phyloP scores from a whole-genome alignment of 2,329 filamentous ascomycete species.

The Tothia fuscella region DNA sequence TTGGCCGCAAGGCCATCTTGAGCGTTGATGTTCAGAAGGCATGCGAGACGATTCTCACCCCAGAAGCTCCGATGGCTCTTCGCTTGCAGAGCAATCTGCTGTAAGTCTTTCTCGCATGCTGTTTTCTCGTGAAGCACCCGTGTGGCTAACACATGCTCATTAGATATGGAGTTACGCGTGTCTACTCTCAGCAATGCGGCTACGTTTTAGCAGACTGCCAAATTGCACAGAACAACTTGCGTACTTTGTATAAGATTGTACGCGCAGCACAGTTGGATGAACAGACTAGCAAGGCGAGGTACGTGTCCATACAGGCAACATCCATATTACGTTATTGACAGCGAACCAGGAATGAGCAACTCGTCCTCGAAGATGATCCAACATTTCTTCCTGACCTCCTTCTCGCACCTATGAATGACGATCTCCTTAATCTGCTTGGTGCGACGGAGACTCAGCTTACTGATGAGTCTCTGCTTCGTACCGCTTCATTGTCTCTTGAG shows the following conservation, averaged over 20 bases:
- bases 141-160: neutral
- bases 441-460: neutral
- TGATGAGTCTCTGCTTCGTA: conserved; percentile 1
- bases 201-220: conserved; percentile 77
- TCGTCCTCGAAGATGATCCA: conserved; percentile 72
- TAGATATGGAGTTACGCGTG: conserved; percentile 67
- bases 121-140: conserved; percentile 5
- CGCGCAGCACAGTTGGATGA: conserved; percentile 51
- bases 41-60: conserved; percentile 76
- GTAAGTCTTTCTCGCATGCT: conserved; percentile 29
- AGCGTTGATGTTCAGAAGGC: conserved; percentile 79
- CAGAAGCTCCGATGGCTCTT: conserved; percentile 76
- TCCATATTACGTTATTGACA: too few species aligned
- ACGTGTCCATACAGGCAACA: too few species aligned
- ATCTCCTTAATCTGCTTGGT: conserved; percentile 32
- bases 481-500: neutral
- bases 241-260: conserved; percentile 49
- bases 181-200: conserved; percentile 75
- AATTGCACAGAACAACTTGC: conserved; percentile 62
- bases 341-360: too few species aligned
- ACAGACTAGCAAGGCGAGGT: conserved; percentile 40
- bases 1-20: conserved; percentile 77
- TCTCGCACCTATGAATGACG: conserved; percentile 47
- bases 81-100: conserved; percentile 82
- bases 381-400: conserved; percentile 58